Evolutionary conservation across 192 early-diverging fungal genomes (phyloP), one percentile per base, ranked within the genome.

Genomic region (Spizellomyces sp.): DNA sequence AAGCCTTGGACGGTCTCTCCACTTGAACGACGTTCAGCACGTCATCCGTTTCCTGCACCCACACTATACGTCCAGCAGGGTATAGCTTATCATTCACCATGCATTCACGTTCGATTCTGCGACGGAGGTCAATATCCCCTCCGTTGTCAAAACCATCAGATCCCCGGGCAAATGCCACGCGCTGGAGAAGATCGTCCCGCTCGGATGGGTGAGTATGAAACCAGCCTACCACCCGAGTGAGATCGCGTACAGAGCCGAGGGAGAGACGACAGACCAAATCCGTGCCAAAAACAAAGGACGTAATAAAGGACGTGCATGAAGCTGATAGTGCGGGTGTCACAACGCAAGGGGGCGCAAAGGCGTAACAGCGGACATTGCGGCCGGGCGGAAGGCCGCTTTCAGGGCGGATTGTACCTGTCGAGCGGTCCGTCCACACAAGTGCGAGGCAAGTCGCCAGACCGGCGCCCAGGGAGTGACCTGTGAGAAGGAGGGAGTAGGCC

Each of bases 401-500:
- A 0, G 69, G 72, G 66, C 22, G 62, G 70, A 66, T 64, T 76
- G 74, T 12, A 57, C 80, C 65, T 69, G 81, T 66, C 48, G 65
- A 42, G 58, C 64, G 75, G 75, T 89, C 82, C 41, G 87, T 86
- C 95, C 94, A 97, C 8, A 94, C 68, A 9, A 95, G 80, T 6
- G 90, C 82, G 5, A 97, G 75, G 17, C 94, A 70, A 0, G 91
- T 82, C 0, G 94, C 94, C 5, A 97, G 90, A 3, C 94, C 94
- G 41, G 90, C 94, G 54, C 95, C 95, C 19, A 97, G 74, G 10
- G 90, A 92, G 77, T 97, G 95, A 9, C 95, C 95, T 9, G 91
- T 93, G 10, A 97, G 70, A 4, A 95, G 86, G 57, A 97, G 75
- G 3, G 88, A 87, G 71, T 97, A 97, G 48, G 88, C 87, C 7